phyloP scores from a whole-genome alignment of 495 filamentous ascomycete species.

The Tuber brumale region DNA sequence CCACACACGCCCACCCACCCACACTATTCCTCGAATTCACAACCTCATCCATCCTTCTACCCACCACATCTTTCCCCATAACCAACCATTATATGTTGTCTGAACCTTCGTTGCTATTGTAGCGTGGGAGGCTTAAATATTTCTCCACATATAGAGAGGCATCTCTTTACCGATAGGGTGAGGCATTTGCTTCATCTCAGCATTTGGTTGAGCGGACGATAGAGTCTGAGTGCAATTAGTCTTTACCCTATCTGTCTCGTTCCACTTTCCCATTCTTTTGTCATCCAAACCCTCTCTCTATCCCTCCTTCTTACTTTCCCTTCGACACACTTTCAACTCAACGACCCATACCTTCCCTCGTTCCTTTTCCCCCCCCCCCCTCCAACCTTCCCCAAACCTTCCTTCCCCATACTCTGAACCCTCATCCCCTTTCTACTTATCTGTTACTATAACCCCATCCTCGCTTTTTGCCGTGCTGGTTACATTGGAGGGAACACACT shows the following conservation, averaged over 20 bases:
- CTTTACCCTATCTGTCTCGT: background rate
- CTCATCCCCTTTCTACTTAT: background rate
- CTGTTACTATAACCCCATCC: constrained; percentile 3
- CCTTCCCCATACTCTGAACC: background rate
- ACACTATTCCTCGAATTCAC: constrained; percentile 9
- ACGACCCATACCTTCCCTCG: background rate
- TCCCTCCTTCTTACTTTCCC: background rate
- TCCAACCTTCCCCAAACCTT: background rate
- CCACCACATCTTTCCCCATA: constrained; percentile 12
- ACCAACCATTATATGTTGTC: constrained; percentile 17
- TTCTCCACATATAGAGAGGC: constrained; percentile 3
- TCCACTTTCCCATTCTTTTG: background rate
- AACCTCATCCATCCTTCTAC: background rate
- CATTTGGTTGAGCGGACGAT: background rate
- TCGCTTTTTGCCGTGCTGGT: background rate
- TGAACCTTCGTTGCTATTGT: constrained; percentile 8
- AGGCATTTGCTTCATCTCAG: constrained; percentile 4
- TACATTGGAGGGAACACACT: background rate
- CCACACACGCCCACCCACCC: constrained; percentile 7
- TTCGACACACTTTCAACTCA: background rate
- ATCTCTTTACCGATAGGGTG: background rate
- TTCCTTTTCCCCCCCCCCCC: background rate
- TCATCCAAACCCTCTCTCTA: background rate
- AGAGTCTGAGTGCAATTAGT: background rate
- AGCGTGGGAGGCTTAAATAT: constrained; percentile 1